Base-by-base conservation (phyloP, 495 filamentous ascomycete genomes). In the Neurospora sp. region DNA sequence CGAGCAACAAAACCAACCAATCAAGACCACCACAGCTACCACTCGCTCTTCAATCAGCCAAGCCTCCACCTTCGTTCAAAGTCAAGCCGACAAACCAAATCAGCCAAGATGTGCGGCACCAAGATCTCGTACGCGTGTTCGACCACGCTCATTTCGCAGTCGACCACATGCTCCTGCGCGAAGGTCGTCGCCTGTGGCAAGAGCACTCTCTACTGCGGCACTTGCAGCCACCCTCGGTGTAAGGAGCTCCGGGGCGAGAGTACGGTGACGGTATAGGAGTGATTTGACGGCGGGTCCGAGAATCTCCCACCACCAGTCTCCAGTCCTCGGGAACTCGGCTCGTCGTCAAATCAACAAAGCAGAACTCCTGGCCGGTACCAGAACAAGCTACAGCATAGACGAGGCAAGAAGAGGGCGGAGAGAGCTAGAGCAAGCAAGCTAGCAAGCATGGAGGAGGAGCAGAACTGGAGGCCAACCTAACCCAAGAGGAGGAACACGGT, bases 181-280 rank as follows among this genome's bases (percentile, higher is more conserved):
- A 74, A 69, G 27, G 73, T 80, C 37, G 39, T 79, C 1, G 79
- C 79, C 70, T 79, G 76, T 73, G 79, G 79, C 59, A 79, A 79
- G 70, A 79, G 77, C 76, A 80, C 79, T 0, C 77, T 80, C 16
- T 79, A 76, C 69, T 80, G 79, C 77, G 79, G 79, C 11, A 75
- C 75, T 6, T 80, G 79, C 75, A 69, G 74, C 14, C 76, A 80
- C 38, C 77, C 77, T 3, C 75, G 79, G 11, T 80, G 79, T 75
- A 75, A 72, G 27, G 79, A 80, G 70, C 76, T 80, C 69, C 69
- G 79, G 14, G 77, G 77, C 31, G 76, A 78, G 72, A 75, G 74
- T 31, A 69, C 74, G 8, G 41, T 73, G 3, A 48, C 70, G 20
- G 54, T 59, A 59, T 59, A 59, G 48, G 20, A 59, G 20, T 59